Conservation (phyloP, 2,329 filamentous ascomycete genomes). For the Metarhizium anisopliae region DNA sequence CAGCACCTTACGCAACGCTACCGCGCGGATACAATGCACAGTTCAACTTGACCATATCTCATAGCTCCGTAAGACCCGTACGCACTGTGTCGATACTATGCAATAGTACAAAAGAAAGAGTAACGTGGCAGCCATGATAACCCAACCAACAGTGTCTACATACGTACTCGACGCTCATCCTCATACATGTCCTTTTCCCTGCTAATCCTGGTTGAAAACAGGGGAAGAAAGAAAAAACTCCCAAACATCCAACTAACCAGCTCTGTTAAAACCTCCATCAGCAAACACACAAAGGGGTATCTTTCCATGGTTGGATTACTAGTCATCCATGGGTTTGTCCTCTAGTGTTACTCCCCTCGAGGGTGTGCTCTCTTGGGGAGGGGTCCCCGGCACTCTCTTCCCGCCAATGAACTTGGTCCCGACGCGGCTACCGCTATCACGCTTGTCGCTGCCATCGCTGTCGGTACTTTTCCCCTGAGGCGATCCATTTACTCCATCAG, state of each 20-base stretch:
- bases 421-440: constrained; percentile 50
- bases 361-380: constrained; percentile 19
- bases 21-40: not conserved
- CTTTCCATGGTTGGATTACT: constrained; percentile 12
- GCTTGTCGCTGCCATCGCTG: constrained; percentile 39
- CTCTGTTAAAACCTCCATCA: not conserved
- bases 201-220: not conserved
- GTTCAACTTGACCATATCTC: not conserved
- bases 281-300: not conserved
- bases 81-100: not conserved
- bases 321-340: constrained; percentile 44
- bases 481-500: constrained; percentile 33
- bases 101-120: not conserved
- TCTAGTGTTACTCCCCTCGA: constrained; percentile 41
- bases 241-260: not conserved
- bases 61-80: not conserved
- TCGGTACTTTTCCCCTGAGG: constrained; percentile 15
- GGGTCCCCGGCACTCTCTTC: constrained; percentile 28
- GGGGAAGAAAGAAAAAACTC: not conserved
- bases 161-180: not conserved
- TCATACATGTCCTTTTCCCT: not conserved
- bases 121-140: not conserved
- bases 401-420: constrained; percentile 38
- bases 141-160: not conserved
- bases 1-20: not conserved